These are phyloP conservation scores for Mycosphaerella arachidis DNA, from an alignment of 2,329 filamentous ascomycete species.

Conservation along the genomic window DNA sequence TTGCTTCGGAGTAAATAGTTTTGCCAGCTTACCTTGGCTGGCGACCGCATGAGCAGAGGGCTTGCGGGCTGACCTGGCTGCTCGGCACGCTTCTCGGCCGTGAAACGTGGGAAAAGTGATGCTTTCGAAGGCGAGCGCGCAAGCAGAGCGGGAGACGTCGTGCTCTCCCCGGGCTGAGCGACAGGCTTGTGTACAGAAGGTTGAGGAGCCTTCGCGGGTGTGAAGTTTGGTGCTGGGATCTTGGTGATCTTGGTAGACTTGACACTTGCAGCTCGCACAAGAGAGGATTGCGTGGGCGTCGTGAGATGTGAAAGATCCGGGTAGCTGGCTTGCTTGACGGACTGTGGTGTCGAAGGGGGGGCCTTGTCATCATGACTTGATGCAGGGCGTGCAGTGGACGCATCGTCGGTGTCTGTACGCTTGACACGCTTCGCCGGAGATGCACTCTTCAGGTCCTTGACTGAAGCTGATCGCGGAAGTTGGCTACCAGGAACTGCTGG, in stretches of 20 bases:
- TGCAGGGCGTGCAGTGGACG: conserved; percentile 59
- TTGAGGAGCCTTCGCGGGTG: conserved; percentile 20
- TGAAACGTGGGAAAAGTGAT: conserved; percentile 15
- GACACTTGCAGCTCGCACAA: conserved; percentile 57
- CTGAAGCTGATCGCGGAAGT: conserved; percentile 23
- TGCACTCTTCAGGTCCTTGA: conserved; percentile 26
- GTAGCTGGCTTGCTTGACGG: conserved; percentile 47
- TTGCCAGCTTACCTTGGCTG: conserved; percentile 12
- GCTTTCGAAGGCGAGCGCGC: conserved; percentile 29
- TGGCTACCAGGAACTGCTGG: conserved; percentile 23
- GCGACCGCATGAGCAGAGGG: conserved; percentile 28
- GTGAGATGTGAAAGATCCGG: conserved; percentile 54
- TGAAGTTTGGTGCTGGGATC: conserved; percentile 28
- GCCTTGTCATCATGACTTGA: conserved; percentile 44
- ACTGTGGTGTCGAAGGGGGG: conserved; percentile 43
- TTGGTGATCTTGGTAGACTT: conserved; percentile 39
- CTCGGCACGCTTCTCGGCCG: conserved; percentile 5
- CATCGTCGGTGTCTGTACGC: conserved; percentile 61
- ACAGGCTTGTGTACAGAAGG: conserved; percentile 7
- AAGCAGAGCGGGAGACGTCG: conserved; percentile 22
- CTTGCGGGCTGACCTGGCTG: conserved; percentile 17
- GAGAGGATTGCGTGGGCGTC: conserved; percentile 74
- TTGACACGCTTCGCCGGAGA: conserved; percentile 59
- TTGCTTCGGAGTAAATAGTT: not conserved
- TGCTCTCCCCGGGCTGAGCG: conserved; percentile 6